Conservation (phyloP, 31 red algal genomes). For the Asparagopsis taxiformis region DNA sequence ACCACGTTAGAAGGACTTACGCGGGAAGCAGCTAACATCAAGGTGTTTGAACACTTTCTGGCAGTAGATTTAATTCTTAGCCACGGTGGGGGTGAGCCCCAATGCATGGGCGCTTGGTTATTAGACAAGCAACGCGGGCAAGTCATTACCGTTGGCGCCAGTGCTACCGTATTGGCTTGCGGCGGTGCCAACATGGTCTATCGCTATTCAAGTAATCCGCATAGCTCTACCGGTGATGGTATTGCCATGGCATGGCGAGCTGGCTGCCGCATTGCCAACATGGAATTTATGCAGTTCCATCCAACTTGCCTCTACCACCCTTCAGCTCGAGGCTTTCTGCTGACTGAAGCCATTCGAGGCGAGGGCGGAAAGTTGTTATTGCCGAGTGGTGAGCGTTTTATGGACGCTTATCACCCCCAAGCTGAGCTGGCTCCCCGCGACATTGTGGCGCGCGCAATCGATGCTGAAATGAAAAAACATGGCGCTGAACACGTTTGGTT, state of each 20-base stretch:
- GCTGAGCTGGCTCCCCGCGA: constrained; percentile 11
- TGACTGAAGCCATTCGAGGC: constrained; percentile 19
- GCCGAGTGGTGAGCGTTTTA: background rate
- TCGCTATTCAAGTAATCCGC: constrained; percentile 21
- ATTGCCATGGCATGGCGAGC: constrained; percentile 20
- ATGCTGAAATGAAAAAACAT: background rate
- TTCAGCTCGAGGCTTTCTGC: background rate
- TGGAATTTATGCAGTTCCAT: constrained; percentile 35
- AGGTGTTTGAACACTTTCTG: too few species aligned
- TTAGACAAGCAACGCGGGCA: too few species aligned
- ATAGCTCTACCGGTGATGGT: constrained; percentile 16
- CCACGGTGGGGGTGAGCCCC: too few species aligned
- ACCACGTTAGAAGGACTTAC: too few species aligned
- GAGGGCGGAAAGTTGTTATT: background rate
- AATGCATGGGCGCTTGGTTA: too few species aligned
- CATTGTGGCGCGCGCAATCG: constrained; percentile 26
- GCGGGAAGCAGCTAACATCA: too few species aligned
- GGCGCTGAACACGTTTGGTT: background rate
- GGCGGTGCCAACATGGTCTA: constrained; percentile 13
- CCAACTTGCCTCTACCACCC: constrained; percentile 29
- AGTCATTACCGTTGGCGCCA: too few species aligned
- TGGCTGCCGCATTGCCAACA: constrained; percentile 4
- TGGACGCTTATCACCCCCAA: background rate
- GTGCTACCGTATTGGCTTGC: constrained; percentile 14
- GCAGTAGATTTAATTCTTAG: too few species aligned